phyloP scores from a whole-genome alignment of 2,329 filamentous ascomycete genomes.

The Alternaria ethzedia region DNA sequence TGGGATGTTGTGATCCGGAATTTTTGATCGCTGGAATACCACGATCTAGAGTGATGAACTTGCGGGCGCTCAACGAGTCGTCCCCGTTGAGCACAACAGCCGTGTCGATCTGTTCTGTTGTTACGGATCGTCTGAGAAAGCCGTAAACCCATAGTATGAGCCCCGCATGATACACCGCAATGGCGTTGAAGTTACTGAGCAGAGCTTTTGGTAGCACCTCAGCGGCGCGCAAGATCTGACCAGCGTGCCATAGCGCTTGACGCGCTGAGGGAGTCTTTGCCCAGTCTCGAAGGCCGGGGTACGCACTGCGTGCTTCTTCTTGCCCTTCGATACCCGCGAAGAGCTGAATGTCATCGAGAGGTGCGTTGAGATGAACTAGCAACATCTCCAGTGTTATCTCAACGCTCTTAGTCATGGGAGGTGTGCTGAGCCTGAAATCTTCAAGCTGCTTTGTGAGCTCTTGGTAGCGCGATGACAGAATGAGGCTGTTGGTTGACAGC shows the following conservation, averaged over 20 bases:
- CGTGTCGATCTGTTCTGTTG: slow-evolving; percentile 28
- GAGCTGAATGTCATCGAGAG: slow-evolving; percentile 69
- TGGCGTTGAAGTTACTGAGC: slow-evolving; percentile 70
- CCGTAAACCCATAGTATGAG: slow-evolving; percentile 74
- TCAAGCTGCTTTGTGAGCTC: slow-evolving; percentile 67
- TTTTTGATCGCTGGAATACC: slow-evolving; percentile 59
- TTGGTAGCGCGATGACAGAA: slow-evolving; percentile 51
- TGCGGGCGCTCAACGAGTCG: slow-evolving; percentile 60
- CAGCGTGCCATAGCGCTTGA: slow-evolving; percentile 71
- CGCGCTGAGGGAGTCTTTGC: slow-evolving; percentile 61
- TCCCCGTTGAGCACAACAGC: slow-evolving; percentile 61
- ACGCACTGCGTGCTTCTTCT: slow-evolving; percentile 67
- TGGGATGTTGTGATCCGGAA: slow-evolving; percentile 23
- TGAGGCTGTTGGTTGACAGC: slow-evolving; percentile 40
- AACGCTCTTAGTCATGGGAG: slow-evolving; percentile 39
- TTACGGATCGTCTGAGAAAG: slow-evolving; percentile 52
- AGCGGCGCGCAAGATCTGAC: slow-evolving; percentile 68
- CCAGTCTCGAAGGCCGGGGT: slow-evolving; percentile 66
- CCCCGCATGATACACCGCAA: slow-evolving; percentile 72
- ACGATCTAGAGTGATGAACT: slow-evolving; percentile 64
- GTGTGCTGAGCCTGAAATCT: slow-evolving; percentile 57
- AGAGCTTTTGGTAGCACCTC: slow-evolving; percentile 60
- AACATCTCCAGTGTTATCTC: slow-evolving; percentile 57
- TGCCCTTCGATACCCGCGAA: slow-evolving; percentile 72
- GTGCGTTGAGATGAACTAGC: slow-evolving; percentile 69